Base-by-base conservation (phyloP, 257 asterid genomes). In the Schizonepeta tenuifolia region DNA sequence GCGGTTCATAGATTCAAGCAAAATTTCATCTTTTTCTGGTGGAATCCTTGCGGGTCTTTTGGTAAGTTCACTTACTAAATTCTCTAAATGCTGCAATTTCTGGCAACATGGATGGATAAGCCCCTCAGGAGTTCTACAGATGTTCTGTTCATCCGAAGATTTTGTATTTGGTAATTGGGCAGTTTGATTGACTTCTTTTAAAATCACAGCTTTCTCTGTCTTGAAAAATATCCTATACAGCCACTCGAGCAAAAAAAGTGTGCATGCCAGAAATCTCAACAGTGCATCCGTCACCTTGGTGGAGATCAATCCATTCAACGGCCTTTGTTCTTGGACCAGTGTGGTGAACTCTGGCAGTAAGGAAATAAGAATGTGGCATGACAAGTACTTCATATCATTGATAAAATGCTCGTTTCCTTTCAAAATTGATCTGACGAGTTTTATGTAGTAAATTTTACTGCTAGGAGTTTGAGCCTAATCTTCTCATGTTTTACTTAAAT, bases 1-100 rank as follows among this genome's bases (percentile, higher is more conserved):
- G 71, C 99, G 97, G 78, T 72, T 84, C 91, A 95, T 74, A 22
- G 96, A 95, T 72, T 95, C 98, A 3, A 77, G 92, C 70, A 95
- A 84, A 36, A 95, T 88, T 69, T 81, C 87, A 1, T 95, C 96
- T 63, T 95, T 95, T 41, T 95, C 99, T 1, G 85, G 91, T 67
- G 99, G 98, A 65, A 95, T 89, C 74, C 77, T 81, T 7, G 91
- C 82, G 60, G 97, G 98, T 75, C 91, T 92, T 50, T 86, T 87
- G 73, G 84, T 68, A 54, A 92, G 84, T 41, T 95, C 96, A 62
- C 88, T 71, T 41, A 95, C 96, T 46, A 80, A 73, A 58, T 84
- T 78, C 82, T 92, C 99, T 60, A 95, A 81, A 66, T 83, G 92
- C 80, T 88, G 97, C 88, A 95, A 78, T 78, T 89, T 92, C 86